Base-by-base conservation (phyloP, 148 eudicot species). In the Pouteria glomerata region DNA sequence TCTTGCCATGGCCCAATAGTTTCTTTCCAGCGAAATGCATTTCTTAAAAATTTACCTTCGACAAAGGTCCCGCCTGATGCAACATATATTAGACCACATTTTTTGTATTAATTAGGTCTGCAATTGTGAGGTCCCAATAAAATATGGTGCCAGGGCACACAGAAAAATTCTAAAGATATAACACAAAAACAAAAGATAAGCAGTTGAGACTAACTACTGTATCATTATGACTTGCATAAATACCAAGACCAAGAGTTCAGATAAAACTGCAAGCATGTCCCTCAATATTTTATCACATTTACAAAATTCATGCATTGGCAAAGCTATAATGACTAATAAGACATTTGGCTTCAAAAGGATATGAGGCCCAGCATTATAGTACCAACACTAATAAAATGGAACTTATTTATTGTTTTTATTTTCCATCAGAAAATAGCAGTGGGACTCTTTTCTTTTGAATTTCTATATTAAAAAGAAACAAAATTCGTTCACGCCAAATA, bases 21-120 rank as follows among this genome's bases (percentile, higher is more conserved):
- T 77, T 88, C 91, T 83, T 87, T 88, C 98, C 98, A 94, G 24
- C 89, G 85, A 67, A 87, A 85, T 63, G 98, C 97, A 72, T 94
- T 87, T 68, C 80, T 76, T 60, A 91, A 70, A 82, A 82, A 75
- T 29, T 81, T 85, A 41, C 98, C 98, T 83, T 94, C 96, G 69
- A 91, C 96, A 76, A 86, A 94, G 73, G 86, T 84, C 47, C 98
- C 97, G 81, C 98, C 98, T 94, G 62, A 41, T 64, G 42, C 75
- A 73, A 65, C 14, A 59, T 39, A 50, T 8, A 60, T 48, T 37
- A n/a, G 29, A 45, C 56, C 35, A 50, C 41, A 27, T 59, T 47
- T 68, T 29, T 8, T 12, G 15, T 21, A 26, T 21, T 29, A 61
- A 34, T 21, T 12, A 69, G 29, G 31, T 8, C n/a, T 8, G 13